Conservation (phyloP, 2,329 filamentous ascomycete species). For the Chrysosporium keratinophilum region DNA sequence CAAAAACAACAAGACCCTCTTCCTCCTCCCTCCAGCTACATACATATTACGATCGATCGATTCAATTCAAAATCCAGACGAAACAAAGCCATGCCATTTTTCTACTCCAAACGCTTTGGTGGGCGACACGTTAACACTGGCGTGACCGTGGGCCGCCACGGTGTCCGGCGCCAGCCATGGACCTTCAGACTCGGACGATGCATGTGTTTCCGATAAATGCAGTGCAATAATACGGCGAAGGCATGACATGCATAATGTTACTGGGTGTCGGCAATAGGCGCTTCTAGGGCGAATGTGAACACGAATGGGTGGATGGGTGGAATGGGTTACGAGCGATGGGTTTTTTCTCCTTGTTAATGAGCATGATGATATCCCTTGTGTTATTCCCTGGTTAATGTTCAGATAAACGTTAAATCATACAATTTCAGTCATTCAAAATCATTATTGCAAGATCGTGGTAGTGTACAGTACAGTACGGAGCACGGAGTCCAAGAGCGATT, state of each 20-base stretch:
- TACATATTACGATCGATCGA: not conserved
- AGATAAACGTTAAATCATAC: not conserved
- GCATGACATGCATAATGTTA: no score
- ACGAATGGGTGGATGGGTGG: no score
- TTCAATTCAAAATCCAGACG: not conserved
- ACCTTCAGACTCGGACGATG: constrained; percentile 42
- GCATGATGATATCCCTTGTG: not conserved
- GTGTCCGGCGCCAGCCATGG: constrained; percentile 42
- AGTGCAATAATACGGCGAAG: no score
- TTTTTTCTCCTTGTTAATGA: no score
- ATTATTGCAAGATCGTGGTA: not conserved
- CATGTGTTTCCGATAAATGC: constrained; percentile 44
- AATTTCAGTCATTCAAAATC: not conserved
- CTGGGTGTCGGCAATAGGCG: no score
- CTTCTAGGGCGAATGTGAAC: no score
- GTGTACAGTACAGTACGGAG: not conserved
- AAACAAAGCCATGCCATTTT: constrained; percentile 30
- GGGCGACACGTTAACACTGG: constrained; percentile 37
- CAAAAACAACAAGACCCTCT: no score
- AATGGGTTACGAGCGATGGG: no score
- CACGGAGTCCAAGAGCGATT: not conserved
- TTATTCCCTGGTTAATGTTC: not conserved
- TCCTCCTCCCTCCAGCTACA: not conserved
- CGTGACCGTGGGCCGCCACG: constrained; percentile 44
- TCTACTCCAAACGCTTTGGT: constrained; percentile 31